Percentiles rank a stretch among this genome's conserved stretches.
Evolutionary conservation across 805 yeast species (phyloP).

Genomic region (Saturnispora zaruensis): DNA sequence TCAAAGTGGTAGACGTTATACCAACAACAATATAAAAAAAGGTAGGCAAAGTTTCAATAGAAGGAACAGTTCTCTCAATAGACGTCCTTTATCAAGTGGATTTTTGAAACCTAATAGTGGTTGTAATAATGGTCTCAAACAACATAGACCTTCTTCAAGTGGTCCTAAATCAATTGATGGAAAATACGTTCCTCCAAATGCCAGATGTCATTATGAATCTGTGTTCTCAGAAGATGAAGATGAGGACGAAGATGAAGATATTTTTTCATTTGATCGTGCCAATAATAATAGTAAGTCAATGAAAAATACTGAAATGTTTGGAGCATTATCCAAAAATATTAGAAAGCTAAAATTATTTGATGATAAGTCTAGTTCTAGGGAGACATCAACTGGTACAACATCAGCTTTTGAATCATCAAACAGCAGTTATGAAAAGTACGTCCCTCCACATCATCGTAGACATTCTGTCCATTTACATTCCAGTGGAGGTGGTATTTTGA

Average conservation of each 20-base stretch:
- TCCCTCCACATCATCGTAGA: slow-evolving; percentile 49
- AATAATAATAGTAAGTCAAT: slow-evolving; percentile 8
- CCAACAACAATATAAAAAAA: slow-evolving; percentile 10
- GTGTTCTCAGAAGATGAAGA: slow-evolving; percentile 11
- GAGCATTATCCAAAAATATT: neutral
- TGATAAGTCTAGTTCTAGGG: slow-evolving; percentile 18
- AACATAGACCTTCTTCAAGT: slow-evolving; percentile 1
- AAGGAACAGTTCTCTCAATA: slow-evolving; percentile 6
- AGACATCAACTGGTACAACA: slow-evolving; percentile 22
- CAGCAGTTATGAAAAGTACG: slow-evolving; percentile 26
- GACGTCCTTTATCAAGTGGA: slow-evolving; percentile 2
- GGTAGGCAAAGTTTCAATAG: slow-evolving; percentile 10
- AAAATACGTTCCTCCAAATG: slow-evolving; percentile 65
- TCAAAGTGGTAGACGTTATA: slow-evolving; percentile 11
- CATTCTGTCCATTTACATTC: slow-evolving; percentile 24
- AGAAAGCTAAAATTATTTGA: slow-evolving; percentile 9
- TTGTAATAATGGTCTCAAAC: neutral
- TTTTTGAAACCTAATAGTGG: neutral
- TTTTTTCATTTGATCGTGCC: slow-evolving; percentile 33
- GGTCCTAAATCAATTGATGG: slow-evolving; percentile 28
- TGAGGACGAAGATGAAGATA: slow-evolving; percentile 21
- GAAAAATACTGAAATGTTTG: neutral
- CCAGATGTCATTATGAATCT: slow-evolving; percentile 35
- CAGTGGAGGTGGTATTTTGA: slow-evolving; percentile 16
- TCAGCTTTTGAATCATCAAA: slow-evolving; percentile 22